Evolutionary conservation across 176 grass and related monocot genomes (phyloP).

Genomic region (Raddia guianensis): DNA sequence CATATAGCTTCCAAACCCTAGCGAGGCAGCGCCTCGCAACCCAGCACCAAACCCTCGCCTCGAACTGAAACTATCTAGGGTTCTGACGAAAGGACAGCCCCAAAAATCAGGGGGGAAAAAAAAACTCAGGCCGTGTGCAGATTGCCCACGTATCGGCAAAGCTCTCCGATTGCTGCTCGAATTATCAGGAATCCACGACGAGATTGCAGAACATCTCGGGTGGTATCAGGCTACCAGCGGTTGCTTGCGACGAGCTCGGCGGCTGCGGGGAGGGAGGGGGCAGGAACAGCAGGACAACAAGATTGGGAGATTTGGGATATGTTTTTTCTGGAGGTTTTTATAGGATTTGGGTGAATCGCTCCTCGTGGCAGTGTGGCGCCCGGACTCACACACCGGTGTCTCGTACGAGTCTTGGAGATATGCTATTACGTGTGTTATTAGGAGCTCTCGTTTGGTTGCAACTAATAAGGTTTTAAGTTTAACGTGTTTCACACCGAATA

Average conservation of each 20-base stretch:
- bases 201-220: neutral
- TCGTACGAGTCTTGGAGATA: too few relatives aligned
- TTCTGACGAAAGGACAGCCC: constrained; percentile 12
- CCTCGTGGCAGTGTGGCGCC: neutral
- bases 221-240: too few relatives aligned
- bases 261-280: constrained; percentile 36
- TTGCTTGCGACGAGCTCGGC: neutral
- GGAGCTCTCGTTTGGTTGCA: too few relatives aligned
- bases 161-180: constrained; percentile 24
- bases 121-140: constrained; percentile 10
- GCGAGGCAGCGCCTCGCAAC: constrained; percentile 23
- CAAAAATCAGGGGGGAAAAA: neutral
- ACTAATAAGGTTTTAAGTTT: too few relatives aligned
- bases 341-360: constrained; percentile 28
- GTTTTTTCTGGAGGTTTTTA: constrained; percentile 31
- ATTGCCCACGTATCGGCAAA: constrained; percentile 2
- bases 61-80: constrained; percentile 23
- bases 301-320: neutral
- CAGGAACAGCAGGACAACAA: neutral
- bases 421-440: too few relatives aligned
- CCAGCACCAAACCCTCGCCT: constrained; percentile 15
- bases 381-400: too few relatives aligned
- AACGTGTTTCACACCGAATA: too few relatives aligned
- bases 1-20: constrained; percentile 35
- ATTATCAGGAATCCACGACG: constrained; percentile 24